These are phyloP conservation scores for Serendipita vermifera DNA, from an alignment of 768 basidiomycete species.

Conservation along the genomic window DNA sequence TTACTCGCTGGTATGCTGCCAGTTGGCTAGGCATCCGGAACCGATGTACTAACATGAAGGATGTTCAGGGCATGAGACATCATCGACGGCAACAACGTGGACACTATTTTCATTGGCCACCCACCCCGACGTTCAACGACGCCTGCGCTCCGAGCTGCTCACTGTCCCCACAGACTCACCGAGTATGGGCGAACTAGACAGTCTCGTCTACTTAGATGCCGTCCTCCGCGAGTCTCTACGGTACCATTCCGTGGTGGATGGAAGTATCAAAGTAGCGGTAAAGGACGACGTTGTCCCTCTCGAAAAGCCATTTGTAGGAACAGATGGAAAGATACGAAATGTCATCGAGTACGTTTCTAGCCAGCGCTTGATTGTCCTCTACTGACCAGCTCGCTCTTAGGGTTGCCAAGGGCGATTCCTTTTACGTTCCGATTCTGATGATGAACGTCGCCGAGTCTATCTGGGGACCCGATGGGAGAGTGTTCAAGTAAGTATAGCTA, in stretches of 20 bases:
- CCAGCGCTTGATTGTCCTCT: too few species aligned
- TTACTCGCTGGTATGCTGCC: conserved; percentile 49
- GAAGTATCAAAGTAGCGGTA: conserved; percentile 31
- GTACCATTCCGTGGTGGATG: conserved; percentile 38
- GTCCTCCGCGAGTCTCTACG: conserved; percentile 50
- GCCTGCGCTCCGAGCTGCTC: conserved; percentile 46
- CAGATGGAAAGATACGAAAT: conserved; percentile 30
- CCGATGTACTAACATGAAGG: not conserved
- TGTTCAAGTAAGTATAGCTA: conserved; percentile 18
- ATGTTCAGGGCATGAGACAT: conserved; percentile 12
- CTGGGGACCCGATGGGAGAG: conserved; percentile 27
- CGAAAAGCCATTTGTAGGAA: conserved; percentile 32
- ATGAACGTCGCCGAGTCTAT: conserved; percentile 21
- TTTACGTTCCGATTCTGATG: conserved; percentile 21
- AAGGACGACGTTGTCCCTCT: conserved; percentile 44
- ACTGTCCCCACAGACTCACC: conserved; percentile 41
- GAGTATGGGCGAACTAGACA: conserved; percentile 54
- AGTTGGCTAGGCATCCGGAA: conserved; percentile 28
- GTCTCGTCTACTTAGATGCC: conserved; percentile 56
- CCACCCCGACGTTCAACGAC: conserved; percentile 35
- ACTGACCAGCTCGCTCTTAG: too few species aligned
- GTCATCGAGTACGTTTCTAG: conserved; percentile 25
- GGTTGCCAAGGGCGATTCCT: conserved; percentile 14
- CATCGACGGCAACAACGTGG: conserved; percentile 38
- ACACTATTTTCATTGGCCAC: conserved; percentile 42